Evolutionary conservation across 1,284 basidiomycete species (phyloP), one percentile per base, ranked within the genome.

Genomic region (Bjerkandera adusta): DNA sequence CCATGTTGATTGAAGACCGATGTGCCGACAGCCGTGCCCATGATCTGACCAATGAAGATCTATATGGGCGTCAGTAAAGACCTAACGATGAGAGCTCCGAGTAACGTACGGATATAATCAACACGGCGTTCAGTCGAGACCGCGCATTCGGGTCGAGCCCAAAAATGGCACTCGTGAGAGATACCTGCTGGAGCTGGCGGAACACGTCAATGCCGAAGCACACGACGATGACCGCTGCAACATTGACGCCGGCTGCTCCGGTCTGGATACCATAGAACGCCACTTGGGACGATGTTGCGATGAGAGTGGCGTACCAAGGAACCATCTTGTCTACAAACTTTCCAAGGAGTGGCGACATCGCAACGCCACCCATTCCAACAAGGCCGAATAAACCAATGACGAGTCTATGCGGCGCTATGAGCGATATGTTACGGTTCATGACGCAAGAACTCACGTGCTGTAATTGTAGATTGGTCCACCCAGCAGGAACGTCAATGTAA

Each of bases 341-440:
- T 1, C 78, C 78, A 43, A 72, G 63, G 26, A 75, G 60, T 0
- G 77, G 77, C 0, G 73, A 72, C n/a, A 68, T 59, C 25, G 65
- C 49, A 8, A 77, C 72, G 18, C 64, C 65, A 25, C 69, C 54
- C 38, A 74, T 61, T 10, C 78, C 78, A 4, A 78, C 56, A 12
- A 79, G 65, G 15, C 76, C 77, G 56, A 79, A 76, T 4, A 80
- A 62, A 13, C 77, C 76, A 42, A 76, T 77, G 26, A 67, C 57
- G 22, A 77, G 57, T 0, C 67, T 71, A n/a, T n/a, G n/a, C n/a
- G n/a, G 15, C 29, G 42, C 10, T 15, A 24, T 35, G 16, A 21
- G 26, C n/a, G 38, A n/a, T 26, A 16, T 32, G 25, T 2, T n/a
- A 12, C 18, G 44, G 34, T 3, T 13, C 3, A 10, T 25, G 27